Base-by-base conservation (phyloP, 2,329 filamentous ascomycete genomes). In the Ophiostoma novo-ulmi region DNA sequence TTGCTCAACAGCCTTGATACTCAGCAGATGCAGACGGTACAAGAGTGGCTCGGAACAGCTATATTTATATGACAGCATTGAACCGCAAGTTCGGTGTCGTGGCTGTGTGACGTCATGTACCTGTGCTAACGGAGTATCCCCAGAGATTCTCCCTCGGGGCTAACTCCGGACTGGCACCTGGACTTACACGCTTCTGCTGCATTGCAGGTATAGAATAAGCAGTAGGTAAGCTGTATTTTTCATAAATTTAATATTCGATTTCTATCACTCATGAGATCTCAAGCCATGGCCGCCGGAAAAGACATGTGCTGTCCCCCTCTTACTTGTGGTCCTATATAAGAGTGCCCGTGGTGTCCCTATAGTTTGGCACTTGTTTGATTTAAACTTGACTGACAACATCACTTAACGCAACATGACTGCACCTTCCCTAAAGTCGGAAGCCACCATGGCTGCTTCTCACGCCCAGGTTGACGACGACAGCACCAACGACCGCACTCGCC, bases 401-500 rank as follows among this genome's bases (percentile, higher is more conserved):
- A 13, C 20, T 38, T 10, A 6, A 5, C n/a, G 22, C 63, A 65
- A 36, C 48, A 22, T 31, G 61, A 26, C n/a, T 22, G 3, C 52
- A 6, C 55, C 69, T 20, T 70, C 69, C 1, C 8, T 70, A 3
- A 66, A 39, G 55, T 70, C 69, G 1, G 52, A 39, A 35, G 48
- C 35, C 17, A 70, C 69, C n/a, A 64, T 69, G 68, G 55, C 39
- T 3, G n/a, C 6, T 6, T 10, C 1, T 3, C 52, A 22, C 3
- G 48, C n/a, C 22, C 44, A n/a, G 63, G 38, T 14, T 8, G 52
- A 48, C 65, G 61, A 64, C 38, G 38, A 63, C 36, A 68, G 67
- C 41, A 64, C 31, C 38, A n/a, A 17, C 10, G 31, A 41, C n/a
- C 48, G 74, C 1, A 69, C 74, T 0, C 71, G 72, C 0, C 64